Evolutionary conservation across 2,329 filamentous ascomycete species (phyloP).

Genomic region (Aspergillus versicolor): DNA sequence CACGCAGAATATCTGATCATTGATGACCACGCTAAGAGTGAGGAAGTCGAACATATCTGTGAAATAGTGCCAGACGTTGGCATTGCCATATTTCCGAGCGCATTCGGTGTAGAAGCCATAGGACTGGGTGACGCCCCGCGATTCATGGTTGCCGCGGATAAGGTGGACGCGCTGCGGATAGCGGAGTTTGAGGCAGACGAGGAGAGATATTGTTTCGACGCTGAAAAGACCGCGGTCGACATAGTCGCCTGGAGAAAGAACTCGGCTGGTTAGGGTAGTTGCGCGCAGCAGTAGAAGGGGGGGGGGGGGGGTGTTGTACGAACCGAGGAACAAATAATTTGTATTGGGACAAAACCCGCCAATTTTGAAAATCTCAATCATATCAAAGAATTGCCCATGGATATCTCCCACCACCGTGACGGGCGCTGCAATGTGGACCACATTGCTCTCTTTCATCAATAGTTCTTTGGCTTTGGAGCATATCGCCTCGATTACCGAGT

Average conservation of each 20-base stretch:
- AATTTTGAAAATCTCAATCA: conserved; percentile 99
- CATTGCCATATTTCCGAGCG: conserved; percentile 95
- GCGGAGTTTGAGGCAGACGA: conserved; percentile 94
- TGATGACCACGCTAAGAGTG: conserved; percentile 94
- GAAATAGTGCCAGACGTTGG: conserved; percentile 99
- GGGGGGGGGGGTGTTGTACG: conserved; percentile 15
- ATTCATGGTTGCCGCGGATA: conserved; percentile 97
- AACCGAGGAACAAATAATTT: conserved; percentile 96
- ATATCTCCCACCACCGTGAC: conserved; percentile 98
- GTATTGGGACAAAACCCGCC: conserved; percentile 96
- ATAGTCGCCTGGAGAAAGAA: conserved; percentile 72
- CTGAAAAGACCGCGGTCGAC: conserved; percentile 98
- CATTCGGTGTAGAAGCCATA: conserved; percentile 99
- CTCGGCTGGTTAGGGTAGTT: conserved; percentile 8
- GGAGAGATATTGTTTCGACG: conserved; percentile 96
- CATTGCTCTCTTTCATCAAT: conserved; percentile 99
- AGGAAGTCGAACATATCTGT: conserved; percentile 99
- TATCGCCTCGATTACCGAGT: conserved; percentile 98
- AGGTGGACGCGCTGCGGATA: conserved; percentile 95
- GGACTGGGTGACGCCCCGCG: conserved; percentile 93
- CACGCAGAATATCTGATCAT: conserved; percentile 98
- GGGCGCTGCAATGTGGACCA: conserved; percentile 92
- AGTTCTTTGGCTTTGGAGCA: conserved; percentile 99
- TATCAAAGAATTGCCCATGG: conserved; percentile 97
- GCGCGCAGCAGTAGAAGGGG: not conserved